phyloP scores from a whole-genome alignment of 2,329 filamentous ascomycete species.

The Trichoderma afroharzianum region DNA sequence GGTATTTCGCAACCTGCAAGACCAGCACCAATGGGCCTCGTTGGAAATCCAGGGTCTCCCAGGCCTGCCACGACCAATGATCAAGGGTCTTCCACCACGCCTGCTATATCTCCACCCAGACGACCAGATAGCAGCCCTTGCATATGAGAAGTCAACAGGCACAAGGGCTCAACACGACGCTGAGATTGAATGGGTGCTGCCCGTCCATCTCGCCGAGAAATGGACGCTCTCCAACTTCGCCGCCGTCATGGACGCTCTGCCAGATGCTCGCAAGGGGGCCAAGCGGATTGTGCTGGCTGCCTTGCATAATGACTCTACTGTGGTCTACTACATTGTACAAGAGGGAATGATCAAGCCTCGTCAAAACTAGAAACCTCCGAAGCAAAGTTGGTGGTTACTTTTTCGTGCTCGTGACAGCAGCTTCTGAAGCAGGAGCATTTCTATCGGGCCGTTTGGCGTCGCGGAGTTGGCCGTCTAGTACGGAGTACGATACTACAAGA shows the following conservation, averaged over 20 bases:
- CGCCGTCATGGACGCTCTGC: conserved; percentile 63
- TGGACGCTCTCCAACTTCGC: conserved; percentile 66
- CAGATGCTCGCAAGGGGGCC: conserved; percentile 43
- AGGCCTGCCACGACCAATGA: conserved; percentile 53
- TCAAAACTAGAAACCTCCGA: conserved; percentile 57
- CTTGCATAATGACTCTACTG: conserved; percentile 74
- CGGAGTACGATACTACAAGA: background rate
- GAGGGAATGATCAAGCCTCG: conserved; percentile 84
- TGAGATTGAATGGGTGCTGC: conserved; percentile 73
- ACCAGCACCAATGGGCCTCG: conserved; percentile 72
- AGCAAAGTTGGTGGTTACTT: conserved; percentile 21
- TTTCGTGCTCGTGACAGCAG: background rate
- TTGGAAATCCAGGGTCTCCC: conserved; percentile 48
- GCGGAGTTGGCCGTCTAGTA: conserved; percentile 5
- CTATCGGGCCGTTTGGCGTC: conserved; percentile 7
- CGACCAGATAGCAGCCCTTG: conserved; percentile 71
- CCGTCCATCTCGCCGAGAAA: conserved; percentile 68
- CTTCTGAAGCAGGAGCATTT: background rate
- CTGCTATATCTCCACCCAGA: conserved; percentile 77
- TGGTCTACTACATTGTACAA: conserved; percentile 81
- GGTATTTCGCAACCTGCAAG: conserved; percentile 66
- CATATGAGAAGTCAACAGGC: conserved; percentile 50
- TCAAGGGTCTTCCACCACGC: conserved; percentile 69
- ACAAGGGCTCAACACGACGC: conserved; percentile 45
- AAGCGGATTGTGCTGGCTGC: conserved; percentile 74